Evolutionary conservation across 352 stramenopile genomes (phyloP).

Genomic region (Pythium chondricola): DNA sequence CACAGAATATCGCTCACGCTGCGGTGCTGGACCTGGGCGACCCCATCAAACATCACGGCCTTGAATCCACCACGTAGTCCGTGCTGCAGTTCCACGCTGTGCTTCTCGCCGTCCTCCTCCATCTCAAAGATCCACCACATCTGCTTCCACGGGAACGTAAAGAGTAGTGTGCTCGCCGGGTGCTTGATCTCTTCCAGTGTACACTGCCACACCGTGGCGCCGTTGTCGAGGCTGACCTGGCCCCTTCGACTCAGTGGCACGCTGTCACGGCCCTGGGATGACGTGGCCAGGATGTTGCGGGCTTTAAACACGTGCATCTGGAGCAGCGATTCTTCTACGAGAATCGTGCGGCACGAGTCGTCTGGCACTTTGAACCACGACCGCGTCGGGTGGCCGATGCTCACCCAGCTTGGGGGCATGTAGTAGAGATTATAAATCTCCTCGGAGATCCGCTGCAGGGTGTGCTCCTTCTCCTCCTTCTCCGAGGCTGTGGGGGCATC

Average conservation of each 20-base stretch:
- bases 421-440: constrained; percentile 74
- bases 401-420: constrained; percentile 74
- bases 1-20: constrained; percentile 70
- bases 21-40: constrained; percentile 57
- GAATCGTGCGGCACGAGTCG: constrained; percentile 47
- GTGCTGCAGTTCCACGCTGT: constrained; percentile 76
- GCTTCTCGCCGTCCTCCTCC: constrained; percentile 39
- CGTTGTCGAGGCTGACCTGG: constrained; percentile 37
- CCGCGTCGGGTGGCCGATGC: constrained; percentile 66
- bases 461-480: constrained; percentile 14
- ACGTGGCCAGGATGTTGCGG: constrained; percentile 63
- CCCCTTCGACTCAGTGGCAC: constrained; percentile 61
- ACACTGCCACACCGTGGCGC: constrained; percentile 47
- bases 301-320: constrained; percentile 70
- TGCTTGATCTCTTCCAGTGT: constrained; percentile 84
- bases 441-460: constrained; percentile 62
- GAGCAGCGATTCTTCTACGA: constrained; percentile 65
- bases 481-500: constrained; percentile 31
- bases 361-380: constrained; percentile 83
- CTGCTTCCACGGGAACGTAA: constrained; percentile 85
- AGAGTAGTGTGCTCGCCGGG: constrained; percentile 59
- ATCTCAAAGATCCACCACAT: constrained; percentile 80
- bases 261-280: constrained; percentile 61
- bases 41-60: constrained; percentile 63
- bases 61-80: constrained; percentile 69